These are phyloP conservation scores for Fonsecaea pedrosoi DNA, from an alignment of 2,329 filamentous ascomycete species.

Conservation along the genomic window DNA sequence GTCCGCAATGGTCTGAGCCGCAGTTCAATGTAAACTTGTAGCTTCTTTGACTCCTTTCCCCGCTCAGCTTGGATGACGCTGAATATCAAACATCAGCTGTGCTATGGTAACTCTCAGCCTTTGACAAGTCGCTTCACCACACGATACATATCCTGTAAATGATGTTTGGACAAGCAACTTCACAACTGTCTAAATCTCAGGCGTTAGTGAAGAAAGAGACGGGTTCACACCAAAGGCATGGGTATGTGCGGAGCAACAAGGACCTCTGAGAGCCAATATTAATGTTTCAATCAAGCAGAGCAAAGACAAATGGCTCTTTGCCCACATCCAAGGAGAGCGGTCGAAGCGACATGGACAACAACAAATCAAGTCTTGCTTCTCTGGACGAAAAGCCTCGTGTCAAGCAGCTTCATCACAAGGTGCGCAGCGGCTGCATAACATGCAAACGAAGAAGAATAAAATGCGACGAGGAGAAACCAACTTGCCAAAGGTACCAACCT, in stretches of 20 bases:
- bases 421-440: slow-evolving; percentile 19
- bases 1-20: background rate
- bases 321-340: background rate
- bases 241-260: background rate
- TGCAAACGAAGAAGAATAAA: slow-evolving; percentile 22
- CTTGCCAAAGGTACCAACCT: slow-evolving; percentile 16
- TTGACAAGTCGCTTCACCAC: no score
- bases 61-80: background rate
- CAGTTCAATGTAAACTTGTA: background rate
- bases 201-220: background rate
- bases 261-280: background rate
- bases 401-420: slow-evolving; percentile 18
- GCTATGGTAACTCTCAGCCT: background rate
- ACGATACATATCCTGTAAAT: background rate
- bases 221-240: background rate
- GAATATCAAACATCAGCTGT: background rate
- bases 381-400: slow-evolving; percentile 4
- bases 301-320: background rate
- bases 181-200: background rate
- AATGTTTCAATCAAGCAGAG: background rate
- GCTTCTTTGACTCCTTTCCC: background rate
- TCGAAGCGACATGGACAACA: background rate
- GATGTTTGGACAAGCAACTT: background rate
- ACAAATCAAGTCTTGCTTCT: background rate
- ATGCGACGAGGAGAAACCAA: slow-evolving; percentile 23